A percentile compares a stretch with the other conserved stretches of the same genome.
Conservation (phyloP, 1,139 yeast species). For the Geotrichum carabidarum region DNA sequence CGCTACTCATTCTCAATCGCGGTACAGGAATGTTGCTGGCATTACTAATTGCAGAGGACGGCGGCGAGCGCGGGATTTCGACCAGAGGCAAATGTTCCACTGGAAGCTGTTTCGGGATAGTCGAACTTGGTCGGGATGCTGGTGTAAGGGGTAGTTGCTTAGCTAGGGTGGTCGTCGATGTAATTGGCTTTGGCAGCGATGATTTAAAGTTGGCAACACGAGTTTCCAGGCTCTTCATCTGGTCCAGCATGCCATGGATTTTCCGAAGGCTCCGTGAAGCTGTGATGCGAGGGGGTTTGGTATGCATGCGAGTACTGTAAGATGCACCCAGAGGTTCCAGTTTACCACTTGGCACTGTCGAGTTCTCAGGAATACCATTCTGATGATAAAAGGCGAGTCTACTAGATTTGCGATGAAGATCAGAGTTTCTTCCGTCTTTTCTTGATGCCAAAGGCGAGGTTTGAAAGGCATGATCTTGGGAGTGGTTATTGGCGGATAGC, state of each 20-base stretch:
- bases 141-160: not conserved
- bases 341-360: not conserved
- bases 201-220: slow-evolving; percentile 34
- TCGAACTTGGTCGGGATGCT: slow-evolving; percentile 1
- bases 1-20: not conserved
- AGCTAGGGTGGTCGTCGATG: slow-evolving; percentile 21
- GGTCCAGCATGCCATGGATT: slow-evolving; percentile 36
- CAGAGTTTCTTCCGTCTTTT: not conserved
- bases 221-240: slow-evolving; percentile 31
- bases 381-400: not conserved
- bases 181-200: slow-evolving; percentile 28
- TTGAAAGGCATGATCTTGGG: not conserved
- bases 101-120: not conserved
- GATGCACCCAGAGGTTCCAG: not conserved
- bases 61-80: not conserved
- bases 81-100: not conserved
- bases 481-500: slow-evolving; percentile 12
- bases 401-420: slow-evolving; percentile 2
- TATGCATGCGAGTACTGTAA: not conserved
- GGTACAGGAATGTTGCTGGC: not conserved
- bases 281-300: slow-evolving; percentile 19
- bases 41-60: not conserved
- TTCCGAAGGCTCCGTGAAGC: slow-evolving; percentile 32
- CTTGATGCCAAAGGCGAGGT: not conserved
- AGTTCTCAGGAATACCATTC: not conserved